Evolutionary conservation across 78 protist species (phyloP).

Genomic region (Dictyostelium purpureum): DNA sequence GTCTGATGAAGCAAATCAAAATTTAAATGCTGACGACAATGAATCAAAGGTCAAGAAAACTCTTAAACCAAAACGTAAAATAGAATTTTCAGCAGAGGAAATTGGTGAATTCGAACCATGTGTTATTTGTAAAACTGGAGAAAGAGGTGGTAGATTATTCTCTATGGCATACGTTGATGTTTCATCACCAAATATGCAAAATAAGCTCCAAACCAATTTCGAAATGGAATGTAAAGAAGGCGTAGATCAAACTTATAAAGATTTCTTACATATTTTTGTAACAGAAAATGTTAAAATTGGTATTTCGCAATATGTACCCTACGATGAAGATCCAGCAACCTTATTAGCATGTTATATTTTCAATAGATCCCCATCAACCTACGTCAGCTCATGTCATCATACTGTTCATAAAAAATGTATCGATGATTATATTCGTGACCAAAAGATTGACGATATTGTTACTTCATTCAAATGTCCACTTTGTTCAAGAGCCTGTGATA

Average conservation of each 20-base stretch:
- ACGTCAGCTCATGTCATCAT: constrained; percentile 49
- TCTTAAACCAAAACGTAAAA: not conserved
- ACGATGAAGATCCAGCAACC: constrained; percentile 34
- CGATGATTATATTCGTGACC: not conserved
- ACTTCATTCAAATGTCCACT: constrained; percentile 53
- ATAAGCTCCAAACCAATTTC: not conserved
- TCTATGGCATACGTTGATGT: constrained; percentile 63
- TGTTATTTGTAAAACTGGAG: constrained; percentile 65
- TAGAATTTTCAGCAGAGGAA: not conserved
- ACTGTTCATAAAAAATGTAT: constrained; percentile 60
- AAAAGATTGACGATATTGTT: not conserved
- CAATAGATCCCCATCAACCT: constrained; percentile 47
- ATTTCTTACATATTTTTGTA: constrained; percentile 22
- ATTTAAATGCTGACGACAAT: too few relatives aligned
- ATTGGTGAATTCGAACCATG: constrained; percentile 15
- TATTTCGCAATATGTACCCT: constrained; percentile 42
- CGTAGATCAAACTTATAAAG: constrained; percentile 22
- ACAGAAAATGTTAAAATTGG: constrained; percentile 36
- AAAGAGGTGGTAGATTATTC: constrained; percentile 20
- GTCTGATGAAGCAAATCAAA: not conserved
- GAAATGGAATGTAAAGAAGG: too few relatives aligned
- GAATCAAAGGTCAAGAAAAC: not conserved
- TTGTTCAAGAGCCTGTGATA: constrained; percentile 30
- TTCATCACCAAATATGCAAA: constrained; percentile 7
- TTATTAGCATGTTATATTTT: constrained; percentile 44